phyloP scores from a whole-genome alignment of 352 stramenopile species.

The Globisporangium polare region DNA sequence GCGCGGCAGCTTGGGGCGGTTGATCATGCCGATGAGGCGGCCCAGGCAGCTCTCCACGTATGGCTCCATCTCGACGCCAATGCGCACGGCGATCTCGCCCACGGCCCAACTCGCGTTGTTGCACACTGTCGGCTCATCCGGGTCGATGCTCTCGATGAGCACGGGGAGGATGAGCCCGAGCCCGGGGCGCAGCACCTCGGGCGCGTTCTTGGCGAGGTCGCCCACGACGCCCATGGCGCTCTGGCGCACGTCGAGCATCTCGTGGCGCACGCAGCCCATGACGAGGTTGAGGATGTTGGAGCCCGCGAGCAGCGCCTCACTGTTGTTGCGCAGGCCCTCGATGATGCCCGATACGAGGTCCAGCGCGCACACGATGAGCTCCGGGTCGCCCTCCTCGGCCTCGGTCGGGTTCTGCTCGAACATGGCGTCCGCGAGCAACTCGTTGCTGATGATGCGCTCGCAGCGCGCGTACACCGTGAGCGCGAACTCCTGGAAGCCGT shows the following conservation, averaged over 20 bases:
- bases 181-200: slow-evolving; percentile 64
- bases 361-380: slow-evolving; percentile 88
- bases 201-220: slow-evolving; percentile 84
- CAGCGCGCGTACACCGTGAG: slow-evolving; percentile 78
- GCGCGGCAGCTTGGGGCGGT: slow-evolving; percentile 79
- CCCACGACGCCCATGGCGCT: slow-evolving; percentile 88
- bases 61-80: slow-evolving; percentile 80
- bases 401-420: slow-evolving; percentile 74
- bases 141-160: slow-evolving; percentile 87
- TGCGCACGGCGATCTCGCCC: slow-evolving; percentile 85
- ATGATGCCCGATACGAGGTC: slow-evolving; percentile 89
- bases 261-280: slow-evolving; percentile 82
- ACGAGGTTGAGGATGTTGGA: slow-evolving; percentile 89
- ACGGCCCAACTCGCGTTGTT: slow-evolving; percentile 93
- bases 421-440: slow-evolving; percentile 77
- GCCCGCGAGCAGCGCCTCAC: slow-evolving; percentile 64
- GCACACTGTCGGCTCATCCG: slow-evolving; percentile 85
- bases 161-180: slow-evolving; percentile 76
- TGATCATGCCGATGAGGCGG: slow-evolving; percentile 84
- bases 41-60: slow-evolving; percentile 70
- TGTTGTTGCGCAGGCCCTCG: slow-evolving; percentile 76
- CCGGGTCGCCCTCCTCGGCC: slow-evolving; percentile 82
- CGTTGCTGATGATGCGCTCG: slow-evolving; percentile 80
- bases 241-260: slow-evolving; percentile 86
- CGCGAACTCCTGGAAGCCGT: slow-evolving; percentile 87